Evolutionary conservation across 345 rosid species (phyloP).

Genomic region (Viola odorata): DNA sequence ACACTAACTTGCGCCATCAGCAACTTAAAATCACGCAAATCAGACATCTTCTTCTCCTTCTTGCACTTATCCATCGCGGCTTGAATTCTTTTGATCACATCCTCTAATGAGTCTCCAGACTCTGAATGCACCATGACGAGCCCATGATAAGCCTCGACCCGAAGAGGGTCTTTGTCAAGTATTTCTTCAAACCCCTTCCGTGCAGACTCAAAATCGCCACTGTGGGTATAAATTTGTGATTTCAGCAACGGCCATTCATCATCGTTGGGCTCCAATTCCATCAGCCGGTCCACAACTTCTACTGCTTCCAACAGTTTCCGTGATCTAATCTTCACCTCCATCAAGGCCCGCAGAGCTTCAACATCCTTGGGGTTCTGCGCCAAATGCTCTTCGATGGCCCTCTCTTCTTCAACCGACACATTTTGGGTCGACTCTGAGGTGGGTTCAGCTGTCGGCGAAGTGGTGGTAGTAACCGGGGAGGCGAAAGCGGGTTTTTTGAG

Average conservation of each 20-base stretch:
- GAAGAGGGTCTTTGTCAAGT: constrained; percentile 56
- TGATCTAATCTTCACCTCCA: constrained; percentile 68
- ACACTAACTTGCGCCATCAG: constrained; percentile 71
- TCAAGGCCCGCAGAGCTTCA: constrained; percentile 46
- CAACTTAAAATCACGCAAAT: constrained; percentile 71
- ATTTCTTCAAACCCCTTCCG: constrained; percentile 54
- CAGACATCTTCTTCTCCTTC: constrained; percentile 59
- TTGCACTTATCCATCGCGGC: constrained; percentile 68
- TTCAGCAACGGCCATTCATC: constrained; percentile 69
- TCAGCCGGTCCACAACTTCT: constrained; percentile 52
- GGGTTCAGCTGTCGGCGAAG: constrained; percentile 31
- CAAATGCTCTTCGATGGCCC: constrained; percentile 40
- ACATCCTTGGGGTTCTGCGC: constrained; percentile 39
- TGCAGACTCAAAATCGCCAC: constrained; percentile 61
- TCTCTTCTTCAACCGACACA: constrained; percentile 40
- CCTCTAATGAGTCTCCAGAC: constrained; percentile 38
- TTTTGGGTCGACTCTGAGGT: constrained; percentile 12
- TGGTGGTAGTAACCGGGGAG: constrained; percentile 28
- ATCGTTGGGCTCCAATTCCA: constrained; percentile 69
- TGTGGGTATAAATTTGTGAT: constrained; percentile 49
- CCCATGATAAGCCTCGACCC: constrained; percentile 88
- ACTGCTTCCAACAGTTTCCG: constrained; percentile 53
- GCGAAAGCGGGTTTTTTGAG: constrained; percentile 50
- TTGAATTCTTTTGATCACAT: constrained; percentile 49
- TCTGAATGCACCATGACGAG: constrained; percentile 65